Evolutionary conservation across 768 basidiomycete species (phyloP).

Genomic region (Candolleomyces eurysporus): DNA sequence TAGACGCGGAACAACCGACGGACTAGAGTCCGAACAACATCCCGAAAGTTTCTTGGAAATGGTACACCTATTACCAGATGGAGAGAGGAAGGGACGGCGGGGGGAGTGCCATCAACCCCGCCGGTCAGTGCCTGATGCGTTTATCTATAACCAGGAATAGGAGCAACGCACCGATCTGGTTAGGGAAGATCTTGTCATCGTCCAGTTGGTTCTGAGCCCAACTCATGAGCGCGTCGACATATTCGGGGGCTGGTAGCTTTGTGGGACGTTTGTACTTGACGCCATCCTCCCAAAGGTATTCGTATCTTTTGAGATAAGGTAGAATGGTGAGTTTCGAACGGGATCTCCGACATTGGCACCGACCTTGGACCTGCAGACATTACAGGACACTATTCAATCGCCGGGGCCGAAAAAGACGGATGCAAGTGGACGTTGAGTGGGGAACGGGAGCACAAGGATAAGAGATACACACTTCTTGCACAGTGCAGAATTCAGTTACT

Average conservation of each 20-base stretch:
- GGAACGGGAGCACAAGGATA: slow-evolving; percentile 8
- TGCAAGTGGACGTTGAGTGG: slow-evolving; percentile 1
- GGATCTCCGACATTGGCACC: slow-evolving; percentile 19
- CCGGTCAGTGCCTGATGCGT: neutral
- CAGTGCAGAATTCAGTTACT: slow-evolving; percentile 96
- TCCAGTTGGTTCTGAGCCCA: slow-evolving; percentile 94
- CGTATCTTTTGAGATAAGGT: slow-evolving; percentile 60
- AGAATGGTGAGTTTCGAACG: neutral
- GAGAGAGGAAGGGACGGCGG: neutral
- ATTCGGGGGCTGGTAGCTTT: slow-evolving; percentile 93
- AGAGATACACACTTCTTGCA: slow-evolving; percentile 67
- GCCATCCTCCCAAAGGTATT: slow-evolving; percentile 95
- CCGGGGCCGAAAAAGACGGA: neutral
- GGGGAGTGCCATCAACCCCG: neutral
- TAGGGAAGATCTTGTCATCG: slow-evolving; percentile 90
- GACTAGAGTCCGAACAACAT: slow-evolving; percentile 88
- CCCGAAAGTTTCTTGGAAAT: slow-evolving; percentile 87
- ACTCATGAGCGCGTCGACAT: slow-evolving; percentile 98
- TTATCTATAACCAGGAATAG: neutral
- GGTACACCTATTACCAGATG: slow-evolving; percentile 61
- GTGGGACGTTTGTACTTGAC: slow-evolving; percentile 83
- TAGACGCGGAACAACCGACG: slow-evolving; percentile 95
- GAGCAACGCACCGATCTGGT: slow-evolving; percentile 74
- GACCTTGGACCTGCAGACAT: slow-evolving; percentile 96
- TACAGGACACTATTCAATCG: slow-evolving; percentile 69